These are phyloP conservation scores for Quercus tomentella DNA, from an alignment of 331 rosid species.

Conservation along the genomic window DNA sequence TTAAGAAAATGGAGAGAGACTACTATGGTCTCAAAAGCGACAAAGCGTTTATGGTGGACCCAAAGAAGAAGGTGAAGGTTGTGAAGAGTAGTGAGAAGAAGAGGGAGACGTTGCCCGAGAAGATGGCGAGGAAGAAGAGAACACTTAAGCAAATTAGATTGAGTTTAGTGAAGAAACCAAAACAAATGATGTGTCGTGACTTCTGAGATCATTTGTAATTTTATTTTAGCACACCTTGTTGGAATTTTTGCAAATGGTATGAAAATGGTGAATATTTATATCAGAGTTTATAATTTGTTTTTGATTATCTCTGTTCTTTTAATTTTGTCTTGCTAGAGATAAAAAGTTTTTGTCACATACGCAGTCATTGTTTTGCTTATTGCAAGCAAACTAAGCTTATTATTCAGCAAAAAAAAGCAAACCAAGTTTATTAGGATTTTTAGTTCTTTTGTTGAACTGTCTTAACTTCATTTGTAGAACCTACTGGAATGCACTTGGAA, in stretches of 20 bases:
- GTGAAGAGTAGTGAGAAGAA: constrained; percentile 53
- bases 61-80: constrained; percentile 54
- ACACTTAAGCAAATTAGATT: constrained; percentile 72
- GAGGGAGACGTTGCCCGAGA: constrained; percentile 92
- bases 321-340: neutral
- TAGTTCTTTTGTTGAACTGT: too few species aligned
- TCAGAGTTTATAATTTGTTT: neutral
- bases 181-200: constrained; percentile 35
- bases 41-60: constrained; percentile 57
- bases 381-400: neutral
- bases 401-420: too few species aligned
- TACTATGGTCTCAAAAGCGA: too few species aligned
- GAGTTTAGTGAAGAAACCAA: constrained; percentile 85
- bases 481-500: too few species aligned
- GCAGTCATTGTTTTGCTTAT: neutral
- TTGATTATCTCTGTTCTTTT: neutral
- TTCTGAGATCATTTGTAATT: constrained; percentile 21
- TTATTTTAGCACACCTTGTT: neutral
- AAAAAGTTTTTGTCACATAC: neutral
- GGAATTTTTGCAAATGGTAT: constrained; percentile 3
- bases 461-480: too few species aligned
- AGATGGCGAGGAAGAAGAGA: constrained; percentile 90
- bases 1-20: too few species aligned
- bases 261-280: neutral
- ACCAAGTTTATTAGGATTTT: too few species aligned